phyloP scores from a whole-genome alignment of 2,329 filamentous ascomycete species.

The Tolypocladium tropicale region DNA sequence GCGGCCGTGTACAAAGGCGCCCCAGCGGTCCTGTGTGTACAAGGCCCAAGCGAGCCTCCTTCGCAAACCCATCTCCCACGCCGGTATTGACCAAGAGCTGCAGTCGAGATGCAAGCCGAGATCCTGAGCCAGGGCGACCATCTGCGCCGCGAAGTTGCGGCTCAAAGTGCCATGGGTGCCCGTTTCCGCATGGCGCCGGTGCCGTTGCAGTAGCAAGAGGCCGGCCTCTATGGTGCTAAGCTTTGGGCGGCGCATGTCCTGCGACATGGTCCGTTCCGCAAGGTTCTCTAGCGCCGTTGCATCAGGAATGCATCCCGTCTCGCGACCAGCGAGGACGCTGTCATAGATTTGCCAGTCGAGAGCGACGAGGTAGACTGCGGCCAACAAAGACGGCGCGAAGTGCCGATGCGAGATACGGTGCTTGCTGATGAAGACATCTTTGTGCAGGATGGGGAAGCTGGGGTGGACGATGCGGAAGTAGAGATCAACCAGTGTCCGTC shows the following conservation, averaged over 20 bases:
- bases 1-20: slow-evolving; percentile 44
- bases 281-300: slow-evolving; percentile 23
- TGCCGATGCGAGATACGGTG: slow-evolving; percentile 46
- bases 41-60: slow-evolving; percentile 54
- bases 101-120: slow-evolving; percentile 52
- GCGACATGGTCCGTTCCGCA: slow-evolving; percentile 32
- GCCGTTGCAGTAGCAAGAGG: slow-evolving; percentile 39
- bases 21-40: slow-evolving; percentile 57
- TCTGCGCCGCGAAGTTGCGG: slow-evolving; percentile 39
- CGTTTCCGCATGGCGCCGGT: slow-evolving; percentile 26
- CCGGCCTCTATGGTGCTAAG: slow-evolving; percentile 46
- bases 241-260: slow-evolving; percentile 41
- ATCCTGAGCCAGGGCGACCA: slow-evolving; percentile 47
- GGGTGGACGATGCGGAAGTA: slow-evolving; percentile 56
- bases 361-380: slow-evolving; percentile 52
- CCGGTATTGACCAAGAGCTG: slow-evolving; percentile 49
- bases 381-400: slow-evolving; percentile 48
- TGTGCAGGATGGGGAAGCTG: slow-evolving; percentile 48
- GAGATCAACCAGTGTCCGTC: slow-evolving; percentile 51
- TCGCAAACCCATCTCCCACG: slow-evolving; percentile 52
- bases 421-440: slow-evolving; percentile 52
- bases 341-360: slow-evolving; percentile 52
- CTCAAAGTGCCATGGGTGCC: slow-evolving; percentile 17
- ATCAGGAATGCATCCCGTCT: slow-evolving; percentile 17
- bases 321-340: slow-evolving; percentile 30